Conservation (phyloP, 2,329 filamentous ascomycete genomes). For the Pseudogymnoascus sp. region DNA sequence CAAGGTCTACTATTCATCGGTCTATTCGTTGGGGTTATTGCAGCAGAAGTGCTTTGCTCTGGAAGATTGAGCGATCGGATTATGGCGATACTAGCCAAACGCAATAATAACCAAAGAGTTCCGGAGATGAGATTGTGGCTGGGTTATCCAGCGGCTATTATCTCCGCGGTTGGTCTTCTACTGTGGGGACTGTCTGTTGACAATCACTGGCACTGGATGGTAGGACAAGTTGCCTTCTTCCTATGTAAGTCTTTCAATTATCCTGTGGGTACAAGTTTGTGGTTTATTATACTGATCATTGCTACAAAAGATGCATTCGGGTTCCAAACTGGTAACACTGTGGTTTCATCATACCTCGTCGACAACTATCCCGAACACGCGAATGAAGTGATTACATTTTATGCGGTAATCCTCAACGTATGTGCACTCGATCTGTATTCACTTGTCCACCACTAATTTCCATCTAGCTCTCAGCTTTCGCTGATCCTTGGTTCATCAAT, state of each 20-base stretch:
- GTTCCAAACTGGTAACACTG: conserved; percentile 48
- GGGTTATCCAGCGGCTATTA: conserved; percentile 41
- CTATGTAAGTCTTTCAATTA: conserved; percentile 34
- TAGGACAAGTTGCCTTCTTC: conserved; percentile 47
- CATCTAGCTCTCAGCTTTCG: conserved; percentile 15
- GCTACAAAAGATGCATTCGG: conserved; percentile 38
- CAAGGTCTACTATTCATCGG: conserved; percentile 45
- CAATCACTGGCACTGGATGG: conserved; percentile 44
- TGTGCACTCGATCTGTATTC: conserved; percentile 31
- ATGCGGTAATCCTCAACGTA: conserved; percentile 44
- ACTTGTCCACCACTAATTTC: conserved; percentile 18
- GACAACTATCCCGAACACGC: conserved; percentile 47
- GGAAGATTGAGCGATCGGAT: conserved; percentile 45
- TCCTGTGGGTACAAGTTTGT: not conserved
- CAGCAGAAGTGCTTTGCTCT: conserved; percentile 43
- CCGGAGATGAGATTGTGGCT: conserved; percentile 50
- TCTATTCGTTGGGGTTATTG: conserved; percentile 42
- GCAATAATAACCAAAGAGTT: conserved; percentile 34
- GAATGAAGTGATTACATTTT: conserved; percentile 46
- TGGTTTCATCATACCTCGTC: conserved; percentile 43
- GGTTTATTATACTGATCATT: conserved; percentile 7
- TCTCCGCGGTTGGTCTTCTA: conserved; percentile 41
- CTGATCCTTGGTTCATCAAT: conserved; percentile 23
- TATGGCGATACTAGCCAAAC: conserved; percentile 36
- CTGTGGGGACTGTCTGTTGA: conserved; percentile 49